phyloP scores from a whole-genome alignment of 2,329 filamentous ascomycete species.

The Hypoxylon sp. region DNA sequence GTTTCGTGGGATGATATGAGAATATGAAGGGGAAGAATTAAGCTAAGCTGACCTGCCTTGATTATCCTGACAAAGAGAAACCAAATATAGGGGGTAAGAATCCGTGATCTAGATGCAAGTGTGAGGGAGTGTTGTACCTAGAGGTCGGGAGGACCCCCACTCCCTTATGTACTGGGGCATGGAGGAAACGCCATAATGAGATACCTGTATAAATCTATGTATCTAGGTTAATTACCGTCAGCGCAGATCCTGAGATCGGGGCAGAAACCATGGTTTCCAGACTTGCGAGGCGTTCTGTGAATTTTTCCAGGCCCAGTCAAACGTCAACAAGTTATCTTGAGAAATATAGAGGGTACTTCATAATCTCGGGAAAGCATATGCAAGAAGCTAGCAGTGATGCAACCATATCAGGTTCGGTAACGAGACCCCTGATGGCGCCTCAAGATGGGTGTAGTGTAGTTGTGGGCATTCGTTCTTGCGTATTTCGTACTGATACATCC shows the following conservation, averaged over 20 bases:
- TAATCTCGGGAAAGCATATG: constrained; percentile 58
- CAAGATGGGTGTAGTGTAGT: constrained; percentile 44
- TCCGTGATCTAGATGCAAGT: constrained; percentile 26
- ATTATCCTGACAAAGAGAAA: constrained; percentile 34
- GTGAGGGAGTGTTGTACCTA: constrained; percentile 25
- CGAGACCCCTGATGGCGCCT: constrained; percentile 46
- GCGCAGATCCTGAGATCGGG: constrained; percentile 39
- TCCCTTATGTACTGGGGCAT: constrained; percentile 46
- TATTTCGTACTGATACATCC: constrained; percentile 45
- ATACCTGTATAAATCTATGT: constrained; percentile 29
- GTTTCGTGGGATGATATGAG: constrained; percentile 35
- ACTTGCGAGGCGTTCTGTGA: constrained; percentile 37
- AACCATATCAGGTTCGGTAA: constrained; percentile 52
- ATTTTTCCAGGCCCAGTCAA: constrained; percentile 56
- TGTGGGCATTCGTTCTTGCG: constrained; percentile 32
- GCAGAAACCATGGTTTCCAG: constrained; percentile 35
- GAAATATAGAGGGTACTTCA: constrained; percentile 47
- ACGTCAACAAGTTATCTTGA: constrained; percentile 58
- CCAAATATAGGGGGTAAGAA: constrained; percentile 27
- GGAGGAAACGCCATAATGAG: constrained; percentile 25
- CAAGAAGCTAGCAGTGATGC: constrained; percentile 55
- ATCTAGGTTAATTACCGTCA: constrained; percentile 31
- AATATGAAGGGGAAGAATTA: constrained; percentile 17
- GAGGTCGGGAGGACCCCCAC: constrained; percentile 43
- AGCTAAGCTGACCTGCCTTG: constrained; percentile 26